Evolutionary conservation across 192 early-diverging fungal genomes (phyloP), one percentile per base, ranked within the genome.

Genomic region (Backusella luteola): DNA sequence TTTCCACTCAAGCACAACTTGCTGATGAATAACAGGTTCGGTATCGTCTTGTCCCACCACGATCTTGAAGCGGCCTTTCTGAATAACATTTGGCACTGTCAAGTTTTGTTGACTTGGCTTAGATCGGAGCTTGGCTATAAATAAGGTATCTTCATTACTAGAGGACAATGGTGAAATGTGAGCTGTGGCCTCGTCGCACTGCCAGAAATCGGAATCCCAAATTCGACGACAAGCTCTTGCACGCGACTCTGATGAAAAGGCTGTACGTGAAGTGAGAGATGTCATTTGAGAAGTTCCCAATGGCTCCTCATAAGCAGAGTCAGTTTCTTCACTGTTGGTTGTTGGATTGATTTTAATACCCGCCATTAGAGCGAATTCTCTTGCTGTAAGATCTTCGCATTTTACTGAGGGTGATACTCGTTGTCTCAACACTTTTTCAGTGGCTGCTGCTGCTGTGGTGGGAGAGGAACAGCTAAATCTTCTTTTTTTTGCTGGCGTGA

Each of bases 301-400:
- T 19, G 35, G 39, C 9, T 36, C 71, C 21, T 46, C 70, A 15
- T 34, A 36, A 21, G 38, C 44, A 49, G 38, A 42, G 19, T 68
- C 34, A 68, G 17, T 59, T 12, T 66, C 74, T 19, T 76, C 67
- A 36, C 34, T 36, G 15, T 38, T 35, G 8, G 14, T 76, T n/a
- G 66, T 53, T 15, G 19, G 0, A 53, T 38, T 67, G 11, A 81
- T 77, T 12, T 77, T 69, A 38, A 81, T 81, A 0, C 80, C 80
- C 4, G 76, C 77, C 52, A 81, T 53, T 36, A 78, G 76, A 44
- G 80, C 80, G 29, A 81, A 81, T 75, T 81, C 80, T 42, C 70
- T 73, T n/a, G 80, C 80, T 8, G 80, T 81, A 34, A 81, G 67
- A 52, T 81, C 52, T 36, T 81, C 80, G 21, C 76, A 81, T 69